Evolutionary conservation across 495 filamentous ascomycete genomes (phyloP), one percentile per base, ranked within the genome.

Genomic region (Daldinia decipiens): DNA sequence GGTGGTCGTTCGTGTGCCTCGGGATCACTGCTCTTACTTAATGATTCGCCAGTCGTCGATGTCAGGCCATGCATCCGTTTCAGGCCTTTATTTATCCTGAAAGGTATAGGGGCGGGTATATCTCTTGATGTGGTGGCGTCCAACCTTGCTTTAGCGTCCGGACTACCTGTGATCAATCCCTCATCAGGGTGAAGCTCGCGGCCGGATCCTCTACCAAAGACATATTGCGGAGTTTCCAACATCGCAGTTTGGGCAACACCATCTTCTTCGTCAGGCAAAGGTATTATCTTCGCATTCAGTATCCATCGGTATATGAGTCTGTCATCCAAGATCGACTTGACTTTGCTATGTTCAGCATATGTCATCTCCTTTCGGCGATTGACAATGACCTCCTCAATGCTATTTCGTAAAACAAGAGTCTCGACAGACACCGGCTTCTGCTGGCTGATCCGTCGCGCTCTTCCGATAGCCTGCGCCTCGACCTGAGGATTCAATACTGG

Each of bases 391-490:
- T 98, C 93, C 70, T 98, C 95, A 2, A 98, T 84, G 4, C 92
- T 97, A 40, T 88, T 90, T 50, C 86, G 83, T n/a, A 95, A 77
- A 0, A 95, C 92, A 1, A 98, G 83, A 0, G 93, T 98, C 78
- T 97, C 93, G 7, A 97, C 95, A 8, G 87, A 88, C 0, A 98
- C 95, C 0, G 90, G 88, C 61, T 85, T 87, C 9, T 87, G 88
- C 75, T 97, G 95, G 2, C 93, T 92, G 68, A 98, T 97, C 29
- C 95, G 85, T 67, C 97, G 91, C 0, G 92, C 93, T 72, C 95
- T 90, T 70, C 95, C 97, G 69, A 98, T 92, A 3, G 95, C 95
- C 77, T 98, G 95, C 3, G 91, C 93, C 74, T 97, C 92, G 7
- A 97, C 86, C 65, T 92, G 90, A 0, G 93, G 92, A 55, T 92